Percentiles rank a stretch among this genome's conserved stretches.
Evolutionary conservation across 257 asterid genomes (phyloP).

Genomic region (Penstemon davidsonii): DNA sequence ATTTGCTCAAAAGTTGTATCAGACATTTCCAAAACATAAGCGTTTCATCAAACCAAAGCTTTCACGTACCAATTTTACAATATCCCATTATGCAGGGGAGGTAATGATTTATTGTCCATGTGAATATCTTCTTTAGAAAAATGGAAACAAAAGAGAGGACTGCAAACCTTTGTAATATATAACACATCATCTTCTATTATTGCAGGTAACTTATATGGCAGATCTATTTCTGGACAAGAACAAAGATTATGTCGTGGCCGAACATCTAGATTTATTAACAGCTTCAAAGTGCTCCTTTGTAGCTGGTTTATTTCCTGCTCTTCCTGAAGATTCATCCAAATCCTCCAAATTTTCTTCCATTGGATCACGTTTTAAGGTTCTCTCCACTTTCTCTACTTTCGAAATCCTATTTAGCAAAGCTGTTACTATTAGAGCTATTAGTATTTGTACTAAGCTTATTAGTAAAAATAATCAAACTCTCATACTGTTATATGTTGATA

Average conservation of each 20-base stretch:
- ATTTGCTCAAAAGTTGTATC: constrained; percentile 98
- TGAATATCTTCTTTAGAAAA: constrained; percentile 22
- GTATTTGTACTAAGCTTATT: no score
- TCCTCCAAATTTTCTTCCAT: constrained; percentile 98
- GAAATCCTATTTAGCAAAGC: not conserved
- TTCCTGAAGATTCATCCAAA: constrained; percentile 87
- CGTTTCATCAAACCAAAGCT: constrained; percentile 99
- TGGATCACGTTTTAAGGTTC: constrained; percentile 98
- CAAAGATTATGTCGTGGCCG: constrained; percentile 98
- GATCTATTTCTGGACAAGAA: constrained; percentile 96
- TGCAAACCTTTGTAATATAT: not conserved
- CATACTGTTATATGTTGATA: no score
- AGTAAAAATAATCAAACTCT: no score
- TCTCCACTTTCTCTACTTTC: constrained; percentile 20
- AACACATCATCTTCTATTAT: constrained; percentile 26
- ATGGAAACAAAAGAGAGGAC: not conserved
- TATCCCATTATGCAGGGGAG: constrained; percentile 99
- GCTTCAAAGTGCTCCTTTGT: constrained; percentile 88
- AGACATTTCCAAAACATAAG: constrained; percentile 82
- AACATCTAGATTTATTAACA: constrained; percentile 89
- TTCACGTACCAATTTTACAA: constrained; percentile 93
- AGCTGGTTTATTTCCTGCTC: constrained; percentile 92
- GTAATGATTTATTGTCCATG: constrained; percentile 41
- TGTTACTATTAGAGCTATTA: no score
- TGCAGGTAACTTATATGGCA: constrained; percentile 86